These are phyloP conservation scores for Pulveroboletus sp. DNA, from an alignment of 768 basidiomycete species.

Conservation along the genomic window DNA sequence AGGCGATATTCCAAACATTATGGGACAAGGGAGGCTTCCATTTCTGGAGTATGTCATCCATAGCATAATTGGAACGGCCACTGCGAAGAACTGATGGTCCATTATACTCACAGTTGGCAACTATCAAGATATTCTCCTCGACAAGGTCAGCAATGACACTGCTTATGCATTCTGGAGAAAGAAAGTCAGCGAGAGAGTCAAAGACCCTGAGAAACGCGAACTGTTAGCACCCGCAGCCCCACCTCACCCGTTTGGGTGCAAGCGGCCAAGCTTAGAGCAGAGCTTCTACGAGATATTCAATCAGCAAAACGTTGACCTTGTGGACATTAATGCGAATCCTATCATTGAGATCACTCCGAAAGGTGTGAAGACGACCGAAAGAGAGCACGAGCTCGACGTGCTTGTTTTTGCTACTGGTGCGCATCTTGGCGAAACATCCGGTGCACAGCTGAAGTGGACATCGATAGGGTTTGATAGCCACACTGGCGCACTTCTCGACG, in stretches of 20 bases:
- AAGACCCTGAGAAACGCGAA: neutral
- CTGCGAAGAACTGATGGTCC: neutral
- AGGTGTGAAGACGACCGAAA: conserved; percentile 9
- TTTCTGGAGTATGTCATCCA: conserved; percentile 6
- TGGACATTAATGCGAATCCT: conserved; percentile 5
- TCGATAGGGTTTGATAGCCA: neutral
- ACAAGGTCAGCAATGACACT: neutral
- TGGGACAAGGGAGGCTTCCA: conserved; percentile 10
- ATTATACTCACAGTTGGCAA: conserved; percentile 2
- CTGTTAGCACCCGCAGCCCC: neutral
- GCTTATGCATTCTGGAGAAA: conserved; percentile 12
- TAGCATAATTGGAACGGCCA: no score
- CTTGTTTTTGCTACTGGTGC: conserved; percentile 8
- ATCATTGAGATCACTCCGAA: conserved; percentile 7
- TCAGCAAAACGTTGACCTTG: conserved; percentile 8
- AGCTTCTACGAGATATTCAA: neutral
- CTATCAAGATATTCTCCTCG: conserved; percentile 1
- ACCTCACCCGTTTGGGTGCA: neutral
- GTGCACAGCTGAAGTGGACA: neutral
- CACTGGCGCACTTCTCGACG: neutral
- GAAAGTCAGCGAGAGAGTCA: conserved; percentile 1
- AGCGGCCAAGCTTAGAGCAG: neutral
- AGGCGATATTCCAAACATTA: conserved; percentile 1
- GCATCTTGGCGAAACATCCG: neutral
- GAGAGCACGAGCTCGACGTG: conserved; percentile 8